Conservation (phyloP, 805 yeast species). For the Starmera pachycereana region DNA sequence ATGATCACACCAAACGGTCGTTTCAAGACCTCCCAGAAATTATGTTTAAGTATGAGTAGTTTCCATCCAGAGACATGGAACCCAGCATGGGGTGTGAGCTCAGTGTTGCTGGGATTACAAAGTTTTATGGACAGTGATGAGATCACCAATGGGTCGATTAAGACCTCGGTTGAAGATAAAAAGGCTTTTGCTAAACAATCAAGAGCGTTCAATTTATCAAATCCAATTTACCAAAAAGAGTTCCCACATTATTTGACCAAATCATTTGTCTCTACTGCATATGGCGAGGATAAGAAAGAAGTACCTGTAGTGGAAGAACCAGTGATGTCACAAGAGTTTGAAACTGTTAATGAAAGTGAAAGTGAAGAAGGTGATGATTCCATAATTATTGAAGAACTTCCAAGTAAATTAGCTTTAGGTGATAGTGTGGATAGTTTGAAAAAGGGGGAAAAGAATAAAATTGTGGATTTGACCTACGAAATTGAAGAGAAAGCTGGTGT, state of each 20-base stretch:
- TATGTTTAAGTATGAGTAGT: constrained; percentile 84
- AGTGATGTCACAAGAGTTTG: no score
- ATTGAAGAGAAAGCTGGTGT: no score
- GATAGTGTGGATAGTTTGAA: no score
- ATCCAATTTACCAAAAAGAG: constrained; percentile 42
- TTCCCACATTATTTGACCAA: constrained; percentile 36
- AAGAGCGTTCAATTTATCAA: constrained; percentile 45
- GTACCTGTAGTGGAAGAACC: no score
- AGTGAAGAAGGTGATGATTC: no score
- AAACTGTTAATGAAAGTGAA: no score
- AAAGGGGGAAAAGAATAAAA: no score
- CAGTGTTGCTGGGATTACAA: constrained; percentile 74
- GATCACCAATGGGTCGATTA: constrained; percentile 71
- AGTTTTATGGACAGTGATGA: constrained; percentile 89
- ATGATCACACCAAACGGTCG: constrained; percentile 88
- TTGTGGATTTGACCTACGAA: no score
- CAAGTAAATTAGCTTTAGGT: no score
- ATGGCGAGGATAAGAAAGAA: no score
- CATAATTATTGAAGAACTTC: no score
- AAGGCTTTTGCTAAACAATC: constrained; percentile 44
- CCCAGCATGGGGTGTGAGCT: constrained; percentile 89
- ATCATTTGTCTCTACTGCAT: no score
- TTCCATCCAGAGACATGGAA: constrained; percentile 93
- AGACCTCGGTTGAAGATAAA: constrained; percentile 46
- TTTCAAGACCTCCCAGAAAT: constrained; percentile 61